Percentiles rank a stretch among this genome's conserved stretches.
Evolutionary conservation across 305 asterid species (phyloP).

Genomic region (Salvia sclarea): DNA sequence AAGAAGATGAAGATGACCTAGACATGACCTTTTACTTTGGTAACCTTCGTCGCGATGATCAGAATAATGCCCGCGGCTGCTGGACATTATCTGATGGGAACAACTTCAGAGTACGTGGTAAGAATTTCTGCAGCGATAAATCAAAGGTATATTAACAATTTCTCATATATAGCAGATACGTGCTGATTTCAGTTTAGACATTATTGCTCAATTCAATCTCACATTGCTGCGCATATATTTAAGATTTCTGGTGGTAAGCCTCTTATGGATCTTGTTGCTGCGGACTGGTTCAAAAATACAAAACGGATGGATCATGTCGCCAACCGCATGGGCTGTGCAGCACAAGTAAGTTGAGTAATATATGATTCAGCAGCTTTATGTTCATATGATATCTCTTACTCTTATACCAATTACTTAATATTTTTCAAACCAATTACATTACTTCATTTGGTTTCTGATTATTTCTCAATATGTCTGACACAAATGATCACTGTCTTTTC

Average conservation of each 20-base stretch:
- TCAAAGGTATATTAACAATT: slow-evolving; percentile 58
- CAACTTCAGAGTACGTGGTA: slow-evolving; percentile 86
- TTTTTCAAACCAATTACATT: neutral
- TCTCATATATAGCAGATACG: neutral
- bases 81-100: slow-evolving; percentile 85
- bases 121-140: slow-evolving; percentile 71
- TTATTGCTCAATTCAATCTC: slow-evolving; percentile 21
- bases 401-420: neutral
- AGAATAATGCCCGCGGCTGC: slow-evolving; percentile 72
- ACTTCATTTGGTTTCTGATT: neutral
- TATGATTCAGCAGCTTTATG: neutral
- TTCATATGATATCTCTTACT: neutral
- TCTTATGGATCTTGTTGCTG: slow-evolving; percentile 96
- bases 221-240: slow-evolving; percentile 26
- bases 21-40: slow-evolving; percentile 79
- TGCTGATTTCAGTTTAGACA: slow-evolving; percentile 7
- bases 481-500: slow-evolving; percentile 20
- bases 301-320: slow-evolving; percentile 93
- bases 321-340: slow-evolving; percentile 88
- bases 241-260: slow-evolving; percentile 86
- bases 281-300: slow-evolving; percentile 94
- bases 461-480: neutral
- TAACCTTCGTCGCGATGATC: slow-evolving; percentile 71
- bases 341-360: slow-evolving; percentile 58
- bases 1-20: slow-evolving; percentile 68